Conservation (phyloP, 148 eudicot genomes). For the Nepenthes mirabilis region DNA sequence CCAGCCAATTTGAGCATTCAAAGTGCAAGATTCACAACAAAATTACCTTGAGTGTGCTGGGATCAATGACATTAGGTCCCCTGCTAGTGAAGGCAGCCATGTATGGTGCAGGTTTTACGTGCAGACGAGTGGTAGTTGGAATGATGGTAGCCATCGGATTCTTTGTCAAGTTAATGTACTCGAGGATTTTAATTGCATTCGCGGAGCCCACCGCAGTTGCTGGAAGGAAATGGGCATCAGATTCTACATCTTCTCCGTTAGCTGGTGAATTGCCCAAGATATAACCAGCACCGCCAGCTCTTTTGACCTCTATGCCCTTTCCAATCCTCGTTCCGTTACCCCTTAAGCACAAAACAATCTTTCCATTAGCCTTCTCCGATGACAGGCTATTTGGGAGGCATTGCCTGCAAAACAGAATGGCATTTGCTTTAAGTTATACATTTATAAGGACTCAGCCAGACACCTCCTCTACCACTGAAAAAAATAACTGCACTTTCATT, state of each 20-base stretch:
- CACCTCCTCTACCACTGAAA: too few relatives aligned
- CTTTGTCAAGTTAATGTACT: conserved; percentile 44
- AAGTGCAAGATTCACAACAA: too few relatives aligned
- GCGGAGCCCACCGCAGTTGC: conserved; percentile 51
- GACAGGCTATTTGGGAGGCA: conserved; percentile 66
- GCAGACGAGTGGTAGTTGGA: conserved; percentile 34
- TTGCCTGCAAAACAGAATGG: conserved; percentile 36
- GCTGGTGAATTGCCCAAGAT: conserved; percentile 39
- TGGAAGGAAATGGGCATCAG: conserved; percentile 71
- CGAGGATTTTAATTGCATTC: conserved; percentile 26
- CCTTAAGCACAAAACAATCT: conserved; percentile 66
- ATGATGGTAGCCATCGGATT: conserved; percentile 42
- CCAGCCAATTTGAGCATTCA: too few relatives aligned
- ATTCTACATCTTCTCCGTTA: conserved; percentile 28
- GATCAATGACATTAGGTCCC: conserved; percentile 50
- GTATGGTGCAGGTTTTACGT: conserved; percentile 48
- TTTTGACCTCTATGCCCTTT: conserved; percentile 64
- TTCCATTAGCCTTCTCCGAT: conserved; percentile 43
- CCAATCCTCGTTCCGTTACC: conserved; percentile 61
- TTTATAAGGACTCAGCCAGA: too few relatives aligned
- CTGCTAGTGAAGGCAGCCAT: conserved; percentile 72
- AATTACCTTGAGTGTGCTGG: conserved; percentile 56
- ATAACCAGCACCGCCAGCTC: conserved; percentile 69
- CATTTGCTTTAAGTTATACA: not conserved
- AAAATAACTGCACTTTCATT: too few relatives aligned